phyloP scores from a whole-genome alignment of 83 land plant genomes.

The Diphasiastrum complanatum region DNA sequence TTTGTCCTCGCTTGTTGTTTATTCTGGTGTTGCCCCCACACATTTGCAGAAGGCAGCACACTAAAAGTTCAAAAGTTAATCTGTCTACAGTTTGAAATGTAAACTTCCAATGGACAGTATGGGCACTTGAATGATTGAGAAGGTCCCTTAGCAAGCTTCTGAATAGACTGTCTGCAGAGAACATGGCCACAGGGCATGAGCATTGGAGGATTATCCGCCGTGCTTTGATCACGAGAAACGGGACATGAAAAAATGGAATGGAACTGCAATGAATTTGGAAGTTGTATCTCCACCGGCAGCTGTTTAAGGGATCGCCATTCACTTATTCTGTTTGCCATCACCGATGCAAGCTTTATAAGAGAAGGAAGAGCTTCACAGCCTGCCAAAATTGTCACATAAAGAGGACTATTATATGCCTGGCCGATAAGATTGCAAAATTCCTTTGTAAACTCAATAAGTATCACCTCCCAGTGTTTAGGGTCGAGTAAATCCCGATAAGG shows the following conservation, averaged over 20 bases:
- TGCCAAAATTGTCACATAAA: constrained; percentile 65
- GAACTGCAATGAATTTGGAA: constrained; percentile 71
- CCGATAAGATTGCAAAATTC: constrained; percentile 84
- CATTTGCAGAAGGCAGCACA: too few relatives aligned
- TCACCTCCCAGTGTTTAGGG: constrained; percentile 56
- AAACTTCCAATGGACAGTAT: constrained; percentile 66
- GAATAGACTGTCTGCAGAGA: constrained; percentile 77
- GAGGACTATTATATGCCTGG: constrained; percentile 77
- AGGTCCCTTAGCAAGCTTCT: constrained; percentile 67
- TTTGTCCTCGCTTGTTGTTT: too few relatives aligned
- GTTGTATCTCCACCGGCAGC: constrained; percentile 61
- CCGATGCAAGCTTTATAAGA: constrained; percentile 63
- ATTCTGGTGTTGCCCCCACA: too few relatives aligned
- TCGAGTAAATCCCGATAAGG: constrained; percentile 72
- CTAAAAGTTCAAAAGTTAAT: constrained; percentile 46
- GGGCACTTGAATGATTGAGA: constrained; percentile 84
- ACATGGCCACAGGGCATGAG: constrained; percentile 86
- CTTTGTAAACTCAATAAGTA: constrained; percentile 60
- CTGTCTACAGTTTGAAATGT: constrained; percentile 49
- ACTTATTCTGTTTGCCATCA: constrained; percentile 51
- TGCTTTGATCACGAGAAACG: constrained; percentile 65
- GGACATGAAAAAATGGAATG: constrained; percentile 94
- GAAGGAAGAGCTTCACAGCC: constrained; percentile 72
- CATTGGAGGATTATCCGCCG: constrained; percentile 90
- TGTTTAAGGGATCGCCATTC: constrained; percentile 72